Percentiles rank a stretch among this genome's conserved stretches.
These are phyloP conservation scores for Glycine latifolia DNA, from an alignment of 306 rosid genomes.

Conservation along the genomic window DNA sequence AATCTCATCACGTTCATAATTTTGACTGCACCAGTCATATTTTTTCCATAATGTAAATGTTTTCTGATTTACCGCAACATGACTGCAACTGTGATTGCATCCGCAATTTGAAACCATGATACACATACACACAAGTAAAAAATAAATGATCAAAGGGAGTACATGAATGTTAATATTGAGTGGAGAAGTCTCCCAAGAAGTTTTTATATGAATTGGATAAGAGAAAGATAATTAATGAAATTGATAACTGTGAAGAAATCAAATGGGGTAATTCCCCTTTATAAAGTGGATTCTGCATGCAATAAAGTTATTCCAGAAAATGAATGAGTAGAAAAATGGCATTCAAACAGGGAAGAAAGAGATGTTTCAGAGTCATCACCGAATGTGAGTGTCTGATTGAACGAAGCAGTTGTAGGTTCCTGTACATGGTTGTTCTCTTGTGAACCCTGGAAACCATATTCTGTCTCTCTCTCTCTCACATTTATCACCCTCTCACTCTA, in stretches of 20 bases:
- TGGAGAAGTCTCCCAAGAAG: too few relatives aligned
- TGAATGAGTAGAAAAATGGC: background rate
- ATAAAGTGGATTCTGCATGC: slow-evolving; percentile 4
- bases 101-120: background rate
- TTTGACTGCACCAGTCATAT: too few relatives aligned
- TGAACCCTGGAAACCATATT: slow-evolving; percentile 67
- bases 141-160: background rate
- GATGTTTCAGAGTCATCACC: slow-evolving; percentile 49
- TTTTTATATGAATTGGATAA: background rate
- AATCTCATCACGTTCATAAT: too few relatives aligned
- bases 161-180: background rate
- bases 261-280: background rate
- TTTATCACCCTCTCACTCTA: too few relatives aligned
- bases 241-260: slow-evolving; percentile 14
- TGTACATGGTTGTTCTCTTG: slow-evolving; percentile 55
- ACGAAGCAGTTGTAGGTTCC: slow-evolving; percentile 66
- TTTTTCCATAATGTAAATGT: too few relatives aligned
- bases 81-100: too few relatives aligned
- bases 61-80: too few relatives aligned
- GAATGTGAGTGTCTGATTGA: slow-evolving; percentile 58
- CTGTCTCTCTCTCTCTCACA: background rate
- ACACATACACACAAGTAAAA: background rate
- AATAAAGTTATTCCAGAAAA: background rate
- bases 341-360: slow-evolving; percentile 11
- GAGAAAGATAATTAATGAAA: slow-evolving; percentile 7